Evolutionary conservation across 306 rosid species (phyloP).

Genomic region (Quercus glauca): DNA sequence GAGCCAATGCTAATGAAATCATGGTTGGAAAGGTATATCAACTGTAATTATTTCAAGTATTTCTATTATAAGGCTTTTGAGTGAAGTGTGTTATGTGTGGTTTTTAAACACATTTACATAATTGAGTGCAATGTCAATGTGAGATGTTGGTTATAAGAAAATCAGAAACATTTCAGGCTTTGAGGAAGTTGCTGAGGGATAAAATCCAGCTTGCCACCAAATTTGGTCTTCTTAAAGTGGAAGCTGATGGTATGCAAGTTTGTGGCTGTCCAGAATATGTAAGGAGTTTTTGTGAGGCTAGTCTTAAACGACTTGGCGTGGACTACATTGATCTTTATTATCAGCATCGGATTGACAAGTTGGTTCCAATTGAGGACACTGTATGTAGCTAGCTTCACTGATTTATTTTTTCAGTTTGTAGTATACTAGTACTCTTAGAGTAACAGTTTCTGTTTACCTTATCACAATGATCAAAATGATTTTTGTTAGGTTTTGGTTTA

Average conservation of each 20-base stretch:
- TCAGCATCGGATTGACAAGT: conserved; percentile 58
- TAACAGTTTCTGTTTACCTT: neutral
- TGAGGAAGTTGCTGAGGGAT: conserved; percentile 64
- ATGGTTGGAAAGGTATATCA: conserved; percentile 64
- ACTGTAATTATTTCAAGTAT: no score
- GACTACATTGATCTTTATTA: conserved; percentile 56
- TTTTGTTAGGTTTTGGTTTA: no score
- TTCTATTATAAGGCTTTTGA: no score
- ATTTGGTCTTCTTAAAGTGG: conserved; percentile 38
- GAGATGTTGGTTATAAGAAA: neutral
- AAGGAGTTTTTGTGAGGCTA: conserved; percentile 63
- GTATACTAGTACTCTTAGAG: neutral
- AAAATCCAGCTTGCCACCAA: conserved; percentile 70
- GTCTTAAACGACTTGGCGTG: conserved; percentile 49
- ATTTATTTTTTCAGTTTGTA: no score
- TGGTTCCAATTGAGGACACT: conserved; percentile 71
- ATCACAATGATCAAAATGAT: no score
- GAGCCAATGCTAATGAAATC: conserved; percentile 57
- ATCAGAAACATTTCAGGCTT: conserved; percentile 41
- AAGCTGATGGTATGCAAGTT: conserved; percentile 17
- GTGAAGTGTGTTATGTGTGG: no score
- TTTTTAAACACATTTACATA: neutral
- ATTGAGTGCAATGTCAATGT: neutral
- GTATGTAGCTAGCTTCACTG: conserved; percentile 31
- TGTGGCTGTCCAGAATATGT: conserved; percentile 61